Evolutionary conservation across 805 yeast genomes (phyloP).

Genomic region (Scheffersomyces ergatensis): DNA sequence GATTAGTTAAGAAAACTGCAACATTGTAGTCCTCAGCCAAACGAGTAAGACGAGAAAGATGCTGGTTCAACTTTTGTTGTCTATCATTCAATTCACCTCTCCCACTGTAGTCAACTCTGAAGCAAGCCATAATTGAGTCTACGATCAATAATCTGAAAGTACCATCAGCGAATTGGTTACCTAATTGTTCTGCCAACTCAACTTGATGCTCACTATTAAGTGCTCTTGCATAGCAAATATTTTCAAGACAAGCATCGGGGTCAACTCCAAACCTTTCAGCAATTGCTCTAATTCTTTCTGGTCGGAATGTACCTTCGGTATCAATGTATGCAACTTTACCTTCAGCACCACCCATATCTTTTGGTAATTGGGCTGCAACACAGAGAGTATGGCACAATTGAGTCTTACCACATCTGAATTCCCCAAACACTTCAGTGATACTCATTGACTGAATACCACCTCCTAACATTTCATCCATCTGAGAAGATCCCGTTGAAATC

Average conservation of each 20-base stretch:
- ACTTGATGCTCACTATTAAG: slow-evolving; percentile 14
- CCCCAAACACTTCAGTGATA: slow-evolving; percentile 16
- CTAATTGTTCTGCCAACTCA: slow-evolving; percentile 12
- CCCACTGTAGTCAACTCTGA: slow-evolving; percentile 13
- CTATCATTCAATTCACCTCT: slow-evolving; percentile 15
- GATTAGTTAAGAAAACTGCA: slow-evolving; percentile 14
- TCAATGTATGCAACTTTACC: slow-evolving; percentile 15
- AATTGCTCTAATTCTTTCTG: slow-evolving; percentile 13
- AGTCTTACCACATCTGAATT: slow-evolving; percentile 15
- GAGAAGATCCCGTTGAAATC: slow-evolving; percentile 12
- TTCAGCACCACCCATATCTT: slow-evolving; percentile 15
- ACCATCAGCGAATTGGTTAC: slow-evolving; percentile 12
- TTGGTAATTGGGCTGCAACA: slow-evolving; percentile 14
- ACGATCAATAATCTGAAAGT: slow-evolving; percentile 10
- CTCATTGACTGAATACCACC: slow-evolving; percentile 15
- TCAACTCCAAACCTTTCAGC: slow-evolving; percentile 14
- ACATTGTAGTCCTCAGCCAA: slow-evolving; percentile 14
- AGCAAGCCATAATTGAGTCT: slow-evolving; percentile 14
- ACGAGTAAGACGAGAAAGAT: slow-evolving; percentile 10
- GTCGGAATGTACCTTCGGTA: slow-evolving; percentile 16
- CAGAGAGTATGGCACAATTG: slow-evolving; percentile 15
- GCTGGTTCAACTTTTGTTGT: slow-evolving; percentile 15
- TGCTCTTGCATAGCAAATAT: slow-evolving; percentile 14
- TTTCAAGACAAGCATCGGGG: slow-evolving; percentile 13
- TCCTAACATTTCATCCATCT: slow-evolving; percentile 13